A percentile compares a stretch with the other conserved stretches of the same genome.
These are phyloP conservation scores for Kluyveromyces sp. DNA, from an alignment of 1,139 yeast genomes.

Conservation along the genomic window DNA sequence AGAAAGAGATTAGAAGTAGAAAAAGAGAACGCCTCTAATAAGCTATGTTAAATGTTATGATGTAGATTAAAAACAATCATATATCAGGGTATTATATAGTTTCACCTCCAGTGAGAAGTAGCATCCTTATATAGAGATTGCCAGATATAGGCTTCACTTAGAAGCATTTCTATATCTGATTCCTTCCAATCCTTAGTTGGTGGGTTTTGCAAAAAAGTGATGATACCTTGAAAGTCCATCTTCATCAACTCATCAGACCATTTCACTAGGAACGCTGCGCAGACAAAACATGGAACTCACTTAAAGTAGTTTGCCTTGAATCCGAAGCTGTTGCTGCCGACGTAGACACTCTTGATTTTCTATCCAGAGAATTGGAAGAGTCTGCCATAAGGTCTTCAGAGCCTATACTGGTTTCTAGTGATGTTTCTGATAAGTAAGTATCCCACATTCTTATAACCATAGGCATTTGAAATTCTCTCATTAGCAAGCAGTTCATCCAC, in stretches of 20 bases:
- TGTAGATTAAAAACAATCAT: neutral
- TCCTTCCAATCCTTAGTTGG: conserved; percentile 85
- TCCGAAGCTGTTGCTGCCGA: conserved; percentile 6
- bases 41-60: neutral
- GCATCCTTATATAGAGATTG: conserved; percentile 88
- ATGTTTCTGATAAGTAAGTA: conserved; percentile 80
- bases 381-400: conserved; percentile 8
- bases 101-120: conserved; percentile 57
- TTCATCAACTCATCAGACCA: conserved; percentile 69
- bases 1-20: too few species aligned
- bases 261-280: conserved; percentile 93
- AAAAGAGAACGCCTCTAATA: too few species aligned
- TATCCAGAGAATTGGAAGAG: conserved; percentile 5
- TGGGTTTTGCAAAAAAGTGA: conserved; percentile 80
- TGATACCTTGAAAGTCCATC: conserved; percentile 93
- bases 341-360: conserved; percentile 6
- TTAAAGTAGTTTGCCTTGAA: conserved; percentile 54
- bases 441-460: conserved; percentile 96
- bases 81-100: neutral
- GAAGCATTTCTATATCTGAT: conserved; percentile 80
- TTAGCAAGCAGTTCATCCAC: conserved; percentile 96
- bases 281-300: conserved; percentile 90
- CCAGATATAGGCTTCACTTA: conserved; percentile 96
- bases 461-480: conserved; percentile 80
- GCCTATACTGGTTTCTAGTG: conserved; percentile 23